These are phyloP conservation scores for Pyrenopolyporus hunteri DNA, from an alignment of 495 filamentous ascomycete species.

Conservation along the genomic window DNA sequence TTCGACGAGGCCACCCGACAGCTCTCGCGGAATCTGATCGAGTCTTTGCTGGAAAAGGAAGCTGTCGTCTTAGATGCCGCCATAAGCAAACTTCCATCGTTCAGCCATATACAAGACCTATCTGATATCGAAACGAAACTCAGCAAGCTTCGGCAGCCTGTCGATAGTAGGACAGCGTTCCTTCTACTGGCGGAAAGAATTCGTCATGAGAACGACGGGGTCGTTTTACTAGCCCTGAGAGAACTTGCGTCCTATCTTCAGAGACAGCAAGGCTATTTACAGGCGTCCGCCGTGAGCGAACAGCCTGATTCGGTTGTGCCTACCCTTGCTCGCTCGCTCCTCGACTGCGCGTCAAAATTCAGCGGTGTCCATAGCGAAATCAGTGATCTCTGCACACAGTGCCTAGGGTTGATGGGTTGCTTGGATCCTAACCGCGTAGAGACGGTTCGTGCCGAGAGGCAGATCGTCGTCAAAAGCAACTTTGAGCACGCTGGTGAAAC, in stretches of 20 bases:
- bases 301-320: slow-evolving; percentile 80
- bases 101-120: slow-evolving; percentile 73
- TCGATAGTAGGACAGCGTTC: slow-evolving; percentile 65
- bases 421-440: slow-evolving; percentile 91
- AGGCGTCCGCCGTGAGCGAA: slow-evolving; percentile 80
- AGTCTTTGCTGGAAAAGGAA: slow-evolving; percentile 68
- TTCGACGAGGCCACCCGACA: slow-evolving; percentile 66
- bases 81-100: slow-evolving; percentile 76
- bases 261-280: slow-evolving; percentile 77
- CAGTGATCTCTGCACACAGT: slow-evolving; percentile 73
- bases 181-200: slow-evolving; percentile 73
- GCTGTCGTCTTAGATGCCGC: slow-evolving; percentile 62
- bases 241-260: slow-evolving; percentile 78
- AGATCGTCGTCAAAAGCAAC: slow-evolving; percentile 84
- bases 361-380: slow-evolving; percentile 70
- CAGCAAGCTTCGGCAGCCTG: slow-evolving; percentile 62
- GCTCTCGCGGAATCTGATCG: slow-evolving; percentile 65
- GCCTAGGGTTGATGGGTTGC: slow-evolving; percentile 86
- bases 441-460: slow-evolving; percentile 71
- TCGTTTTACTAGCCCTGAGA: slow-evolving; percentile 76
- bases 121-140: slow-evolving; percentile 68
- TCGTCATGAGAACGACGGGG: slow-evolving; percentile 79
- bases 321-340: slow-evolving; percentile 71
- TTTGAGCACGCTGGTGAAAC: slow-evolving; percentile 81
- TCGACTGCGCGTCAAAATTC: slow-evolving; percentile 84